phyloP scores from a whole-genome alignment of 495 filamentous ascomycete species.

The Daldinia caldariorum region DNA sequence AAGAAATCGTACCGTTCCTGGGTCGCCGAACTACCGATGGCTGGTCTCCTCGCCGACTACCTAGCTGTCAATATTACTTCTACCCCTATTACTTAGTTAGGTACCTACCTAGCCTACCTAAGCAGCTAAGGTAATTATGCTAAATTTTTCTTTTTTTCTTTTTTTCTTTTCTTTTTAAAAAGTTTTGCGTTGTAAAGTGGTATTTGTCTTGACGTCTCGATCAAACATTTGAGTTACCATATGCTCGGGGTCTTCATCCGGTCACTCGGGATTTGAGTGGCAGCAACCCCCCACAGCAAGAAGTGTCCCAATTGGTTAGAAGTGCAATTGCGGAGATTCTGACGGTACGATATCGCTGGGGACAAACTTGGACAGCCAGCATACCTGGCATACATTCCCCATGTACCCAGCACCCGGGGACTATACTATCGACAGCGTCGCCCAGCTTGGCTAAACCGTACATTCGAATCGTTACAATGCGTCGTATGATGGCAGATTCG shows the following conservation, averaged over 20 bases:
- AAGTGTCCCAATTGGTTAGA: slow-evolving; percentile 36
- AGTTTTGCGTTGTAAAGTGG: slow-evolving; percentile 3
- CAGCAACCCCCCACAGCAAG: slow-evolving; percentile 30
- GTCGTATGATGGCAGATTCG: slow-evolving; percentile 45
- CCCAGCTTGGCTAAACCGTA: slow-evolving; percentile 35
- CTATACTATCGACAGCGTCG: slow-evolving; percentile 28
- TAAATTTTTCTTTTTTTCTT: slow-evolving; percentile 14
- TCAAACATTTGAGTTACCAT: slow-evolving; percentile 29
- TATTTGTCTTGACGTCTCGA: slow-evolving; percentile 24
- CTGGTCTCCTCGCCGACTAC: slow-evolving; percentile 42
- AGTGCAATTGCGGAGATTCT: slow-evolving; percentile 43
- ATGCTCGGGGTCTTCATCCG: slow-evolving; percentile 44
- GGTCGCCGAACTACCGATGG: slow-evolving; percentile 43
- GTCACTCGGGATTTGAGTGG: slow-evolving; percentile 49
- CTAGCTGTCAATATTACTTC: slow-evolving; percentile 33
- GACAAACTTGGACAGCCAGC: slow-evolving; percentile 30
- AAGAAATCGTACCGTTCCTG: slow-evolving; percentile 24
- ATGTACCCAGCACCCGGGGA: slow-evolving; percentile 38
- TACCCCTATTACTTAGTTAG: slow-evolving; percentile 28
- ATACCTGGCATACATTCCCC: slow-evolving; percentile 18
- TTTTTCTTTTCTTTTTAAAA: slow-evolving; percentile 1
- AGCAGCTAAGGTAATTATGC: too few relatives aligned
- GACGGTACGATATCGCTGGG: slow-evolving; percentile 45
- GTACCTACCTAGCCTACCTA: too few relatives aligned
- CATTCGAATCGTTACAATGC: slow-evolving; percentile 38